Percentiles rank a stretch among this genome's conserved stretches.
Evolutionary conservation across 306 rosid species (phyloP).

Genomic region (Abrus pulchellus): DNA sequence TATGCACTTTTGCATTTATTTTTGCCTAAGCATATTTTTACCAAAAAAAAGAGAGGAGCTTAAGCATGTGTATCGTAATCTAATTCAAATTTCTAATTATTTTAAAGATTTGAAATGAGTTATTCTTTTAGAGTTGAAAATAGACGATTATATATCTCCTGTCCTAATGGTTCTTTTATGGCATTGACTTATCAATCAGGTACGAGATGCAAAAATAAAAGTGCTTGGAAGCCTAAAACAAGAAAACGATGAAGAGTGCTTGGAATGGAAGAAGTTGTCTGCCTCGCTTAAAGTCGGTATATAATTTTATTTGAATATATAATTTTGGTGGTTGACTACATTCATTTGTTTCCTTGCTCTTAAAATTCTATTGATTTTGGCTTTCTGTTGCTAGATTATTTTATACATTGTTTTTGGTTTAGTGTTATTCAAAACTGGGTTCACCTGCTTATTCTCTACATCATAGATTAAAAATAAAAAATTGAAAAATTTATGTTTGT

Average conservation of each 20-base stretch:
- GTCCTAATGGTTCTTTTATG: conserved; percentile 38
- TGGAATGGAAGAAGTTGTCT: conserved; percentile 80
- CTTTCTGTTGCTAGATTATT: conserved; percentile 4
- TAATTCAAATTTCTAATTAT: background rate
- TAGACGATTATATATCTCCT: conserved; percentile 7
- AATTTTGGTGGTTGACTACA: conserved; percentile 34
- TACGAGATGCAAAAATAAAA: conserved; percentile 87
- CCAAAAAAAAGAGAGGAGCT: background rate
- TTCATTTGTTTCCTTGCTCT: conserved; percentile 23
- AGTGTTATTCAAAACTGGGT: background rate
- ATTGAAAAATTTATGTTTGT: conserved; percentile 43
- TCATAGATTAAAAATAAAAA: conserved; percentile 31
- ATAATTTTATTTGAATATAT: conserved; percentile 14
- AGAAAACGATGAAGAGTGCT: conserved; percentile 73
- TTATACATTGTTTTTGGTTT: background rate
- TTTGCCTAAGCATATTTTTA: background rate
- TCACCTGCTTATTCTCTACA: conserved; percentile 35
- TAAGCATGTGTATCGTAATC: conserved; percentile 18
- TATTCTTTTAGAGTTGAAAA: conserved; percentile 1
- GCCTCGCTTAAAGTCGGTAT: conserved; percentile 71
- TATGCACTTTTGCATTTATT: background rate
- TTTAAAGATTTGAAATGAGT: background rate
- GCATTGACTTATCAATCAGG: conserved; percentile 60
- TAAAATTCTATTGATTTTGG: conserved; percentile 10
- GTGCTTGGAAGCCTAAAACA: conserved; percentile 77